Evolutionary conservation across 1,284 basidiomycete genomes (phyloP).

Genomic region (Boletus mariae): DNA sequence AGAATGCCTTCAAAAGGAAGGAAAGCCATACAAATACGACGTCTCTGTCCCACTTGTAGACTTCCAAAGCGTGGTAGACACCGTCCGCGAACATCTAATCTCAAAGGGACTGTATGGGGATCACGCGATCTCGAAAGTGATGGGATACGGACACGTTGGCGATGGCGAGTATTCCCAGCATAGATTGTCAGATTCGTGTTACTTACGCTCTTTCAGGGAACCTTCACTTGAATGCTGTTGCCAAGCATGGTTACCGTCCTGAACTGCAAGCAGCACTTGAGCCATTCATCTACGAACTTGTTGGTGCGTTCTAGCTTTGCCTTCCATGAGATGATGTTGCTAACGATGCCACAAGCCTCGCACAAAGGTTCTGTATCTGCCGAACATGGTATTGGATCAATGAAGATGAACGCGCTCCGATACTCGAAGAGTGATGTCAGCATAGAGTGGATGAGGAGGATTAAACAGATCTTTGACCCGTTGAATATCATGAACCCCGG

Average conservation of each 20-base stretch:
- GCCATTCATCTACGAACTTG: conserved; percentile 94
- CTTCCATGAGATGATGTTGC: neutral
- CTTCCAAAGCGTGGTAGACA: conserved; percentile 89
- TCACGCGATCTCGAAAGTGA: conserved; percentile 73
- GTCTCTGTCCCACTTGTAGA: conserved; percentile 85
- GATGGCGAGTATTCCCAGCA: conserved; percentile 62
- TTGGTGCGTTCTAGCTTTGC: conserved; percentile 49
- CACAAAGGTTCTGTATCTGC: conserved; percentile 91
- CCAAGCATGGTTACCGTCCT: conserved; percentile 69
- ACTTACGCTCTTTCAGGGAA: conserved; percentile 58
- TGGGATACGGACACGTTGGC: conserved; percentile 96
- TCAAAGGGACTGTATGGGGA: conserved; percentile 73
- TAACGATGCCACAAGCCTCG: conserved; percentile 41
- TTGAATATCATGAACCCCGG: conserved; percentile 89
- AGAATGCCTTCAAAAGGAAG: conserved; percentile 92
- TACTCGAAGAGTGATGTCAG: conserved; percentile 84
- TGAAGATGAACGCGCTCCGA: conserved; percentile 90
- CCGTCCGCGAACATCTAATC: conserved; percentile 70
- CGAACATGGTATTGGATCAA: conserved; percentile 92
- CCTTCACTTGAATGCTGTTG: conserved; percentile 93
- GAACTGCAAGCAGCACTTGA: conserved; percentile 88
- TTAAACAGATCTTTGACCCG: conserved; percentile 92
- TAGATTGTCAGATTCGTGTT: conserved; percentile 1
- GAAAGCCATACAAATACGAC: conserved; percentile 98
- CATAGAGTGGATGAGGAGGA: conserved; percentile 85